A percentile compares a stretch with the other conserved stretches of the same genome.
Conservation (phyloP, 352 stramenopile species). For the Phytophthora multivora region DNA sequence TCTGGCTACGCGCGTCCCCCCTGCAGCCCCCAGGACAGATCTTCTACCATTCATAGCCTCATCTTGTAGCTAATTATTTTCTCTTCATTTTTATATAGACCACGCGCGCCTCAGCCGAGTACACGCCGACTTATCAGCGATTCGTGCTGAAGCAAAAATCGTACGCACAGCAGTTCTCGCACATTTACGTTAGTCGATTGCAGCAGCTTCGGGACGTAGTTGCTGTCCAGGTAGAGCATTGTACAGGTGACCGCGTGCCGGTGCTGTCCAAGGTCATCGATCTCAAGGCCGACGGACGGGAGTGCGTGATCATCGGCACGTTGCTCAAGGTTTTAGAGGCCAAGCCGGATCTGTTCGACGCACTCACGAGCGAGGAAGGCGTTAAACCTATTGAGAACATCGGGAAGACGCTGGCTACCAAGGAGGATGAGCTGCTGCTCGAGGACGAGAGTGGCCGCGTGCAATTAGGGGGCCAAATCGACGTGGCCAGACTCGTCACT, state of each 20-base stretch:
- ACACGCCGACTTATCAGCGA: constrained; percentile 53
- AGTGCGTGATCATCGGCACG: constrained; percentile 83
- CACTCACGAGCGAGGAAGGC: constrained; percentile 67
- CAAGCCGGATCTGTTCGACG: constrained; percentile 86
- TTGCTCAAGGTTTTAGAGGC: constrained; percentile 79
- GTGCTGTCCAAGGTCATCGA: constrained; percentile 82
- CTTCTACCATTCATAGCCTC: background rate
- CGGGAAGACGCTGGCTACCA: constrained; percentile 50
- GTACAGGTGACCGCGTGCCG: constrained; percentile 14
- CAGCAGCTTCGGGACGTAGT: constrained; percentile 70
- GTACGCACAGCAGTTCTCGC: constrained; percentile 90
- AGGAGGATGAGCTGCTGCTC: constrained; percentile 79
- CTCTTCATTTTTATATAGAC: constrained; percentile 36
- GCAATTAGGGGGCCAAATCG: constrained; percentile 62
- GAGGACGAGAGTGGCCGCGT: constrained; percentile 91
- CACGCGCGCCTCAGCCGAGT: constrained; percentile 41
- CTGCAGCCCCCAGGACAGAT: background rate
- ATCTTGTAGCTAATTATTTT: constrained; percentile 13
- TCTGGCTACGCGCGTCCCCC: background rate
- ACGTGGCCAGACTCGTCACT: constrained; percentile 61
- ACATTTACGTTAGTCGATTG: constrained; percentile 90
- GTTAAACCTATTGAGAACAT: constrained; percentile 47
- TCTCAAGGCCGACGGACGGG: constrained; percentile 62
- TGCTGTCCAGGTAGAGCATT: constrained; percentile 44
- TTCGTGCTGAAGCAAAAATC: constrained; percentile 87